These are phyloP conservation scores for Podila clonocystis DNA, from an alignment of 192 early-diverging fungal species.

Conservation along the genomic window DNA sequence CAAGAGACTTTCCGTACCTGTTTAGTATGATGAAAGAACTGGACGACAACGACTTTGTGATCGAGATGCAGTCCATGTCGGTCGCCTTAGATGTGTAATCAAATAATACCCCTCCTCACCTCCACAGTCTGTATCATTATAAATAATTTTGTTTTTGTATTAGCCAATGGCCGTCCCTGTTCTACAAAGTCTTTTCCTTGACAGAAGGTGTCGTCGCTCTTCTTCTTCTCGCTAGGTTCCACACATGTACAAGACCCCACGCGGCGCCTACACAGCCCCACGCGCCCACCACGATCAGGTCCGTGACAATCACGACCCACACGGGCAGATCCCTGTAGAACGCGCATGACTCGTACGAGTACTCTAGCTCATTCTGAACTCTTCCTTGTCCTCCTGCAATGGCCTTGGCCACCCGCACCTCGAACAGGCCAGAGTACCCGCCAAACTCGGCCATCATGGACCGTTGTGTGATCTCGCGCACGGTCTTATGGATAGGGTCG, in stretches of 20 bases:
- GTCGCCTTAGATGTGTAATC: too few species aligned
- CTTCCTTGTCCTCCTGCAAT: background rate
- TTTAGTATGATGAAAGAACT: too few species aligned
- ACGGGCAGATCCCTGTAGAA: constrained; percentile 58
- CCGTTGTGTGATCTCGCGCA: constrained; percentile 67
- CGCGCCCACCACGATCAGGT: constrained; percentile 7
- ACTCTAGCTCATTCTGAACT: constrained; percentile 22
- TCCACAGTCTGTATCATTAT: too few species aligned
- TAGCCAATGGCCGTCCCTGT: too few species aligned
- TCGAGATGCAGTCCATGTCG: too few species aligned
- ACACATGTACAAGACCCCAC: background rate
- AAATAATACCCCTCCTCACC: too few species aligned
- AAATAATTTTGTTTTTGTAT: too few species aligned
- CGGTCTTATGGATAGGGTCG: background rate
- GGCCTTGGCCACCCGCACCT: constrained; percentile 34
- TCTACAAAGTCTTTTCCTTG: background rate
- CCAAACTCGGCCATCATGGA: constrained; percentile 70
- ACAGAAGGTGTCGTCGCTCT: background rate
- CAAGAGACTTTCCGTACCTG: too few species aligned
- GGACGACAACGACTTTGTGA: too few species aligned
- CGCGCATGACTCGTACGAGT: constrained; percentile 58
- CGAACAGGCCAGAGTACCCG: constrained; percentile 70
- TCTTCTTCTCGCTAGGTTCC: background rate
- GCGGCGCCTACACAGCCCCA: constrained; percentile 23
- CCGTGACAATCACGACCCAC: constrained; percentile 53